A percentile compares a stretch with the other conserved stretches of the same genome.
Conservation (phyloP, 2,329 filamentous ascomycete genomes). For the Aaosphaeria arxii region DNA sequence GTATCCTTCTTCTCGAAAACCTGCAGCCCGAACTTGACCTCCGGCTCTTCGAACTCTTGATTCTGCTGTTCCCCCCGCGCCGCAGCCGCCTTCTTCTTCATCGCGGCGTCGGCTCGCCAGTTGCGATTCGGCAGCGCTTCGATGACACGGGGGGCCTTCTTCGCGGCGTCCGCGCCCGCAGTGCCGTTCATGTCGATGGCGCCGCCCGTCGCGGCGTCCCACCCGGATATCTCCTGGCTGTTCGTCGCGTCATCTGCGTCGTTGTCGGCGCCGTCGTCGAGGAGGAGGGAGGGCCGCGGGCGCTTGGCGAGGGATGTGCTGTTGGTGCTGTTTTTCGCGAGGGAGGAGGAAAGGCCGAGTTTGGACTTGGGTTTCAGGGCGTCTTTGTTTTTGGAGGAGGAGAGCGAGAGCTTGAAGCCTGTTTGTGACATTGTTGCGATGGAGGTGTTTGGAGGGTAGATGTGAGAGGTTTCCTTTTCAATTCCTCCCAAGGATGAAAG, state of each 20-base stretch:
- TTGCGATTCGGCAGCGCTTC: slow-evolving; percentile 57
- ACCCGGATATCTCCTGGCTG: slow-evolving; percentile 50
- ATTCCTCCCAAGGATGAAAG: no score
- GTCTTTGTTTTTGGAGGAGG: slow-evolving; percentile 23
- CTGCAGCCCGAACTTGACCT: slow-evolving; percentile 53
- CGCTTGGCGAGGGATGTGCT: slow-evolving; percentile 15
- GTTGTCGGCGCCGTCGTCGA: slow-evolving; percentile 30
- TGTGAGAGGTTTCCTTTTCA: no score
- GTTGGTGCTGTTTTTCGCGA: neutral
- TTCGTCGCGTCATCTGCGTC: slow-evolving; percentile 20
- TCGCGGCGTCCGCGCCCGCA: slow-evolving; percentile 39
- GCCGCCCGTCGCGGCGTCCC: slow-evolving; percentile 51
- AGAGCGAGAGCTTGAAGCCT: slow-evolving; percentile 36
- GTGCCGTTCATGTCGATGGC: slow-evolving; percentile 40
- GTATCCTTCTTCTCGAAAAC: slow-evolving; percentile 38
- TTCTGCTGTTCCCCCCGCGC: slow-evolving; percentile 48
- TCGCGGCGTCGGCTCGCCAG: slow-evolving; percentile 55
- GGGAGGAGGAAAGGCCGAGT: neutral
- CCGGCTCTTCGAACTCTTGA: slow-evolving; percentile 34
- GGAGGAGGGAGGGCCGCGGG: slow-evolving; percentile 7
- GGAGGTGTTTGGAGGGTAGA: no score
- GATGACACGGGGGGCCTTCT: slow-evolving; percentile 55
- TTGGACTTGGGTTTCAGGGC: slow-evolving; percentile 14
- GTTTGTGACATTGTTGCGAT: no score
- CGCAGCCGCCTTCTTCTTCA: slow-evolving; percentile 56